phyloP scores from a whole-genome alignment of 768 basidiomycete genomes.

The Galerina marginata region DNA sequence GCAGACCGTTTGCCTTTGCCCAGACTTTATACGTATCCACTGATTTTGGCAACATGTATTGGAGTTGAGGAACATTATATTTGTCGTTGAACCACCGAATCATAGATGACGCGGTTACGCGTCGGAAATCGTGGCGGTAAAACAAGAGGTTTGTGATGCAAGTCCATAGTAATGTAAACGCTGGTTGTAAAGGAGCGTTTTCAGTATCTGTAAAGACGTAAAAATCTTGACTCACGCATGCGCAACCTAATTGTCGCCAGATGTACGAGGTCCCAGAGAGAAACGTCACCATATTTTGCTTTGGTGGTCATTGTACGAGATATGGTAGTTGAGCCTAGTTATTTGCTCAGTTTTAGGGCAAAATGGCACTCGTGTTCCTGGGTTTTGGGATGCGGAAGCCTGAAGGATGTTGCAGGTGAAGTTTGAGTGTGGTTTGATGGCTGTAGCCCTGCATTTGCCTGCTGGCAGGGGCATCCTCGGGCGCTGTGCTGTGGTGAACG shows the following conservation, averaged over 20 bases:
- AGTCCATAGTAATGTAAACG: not conserved
- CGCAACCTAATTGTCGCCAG: not conserved
- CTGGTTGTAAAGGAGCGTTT: not conserved
- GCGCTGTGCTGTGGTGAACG: too few species aligned
- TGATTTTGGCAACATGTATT: not conserved
- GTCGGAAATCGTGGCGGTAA: not conserved
- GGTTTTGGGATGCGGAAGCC: too few species aligned
- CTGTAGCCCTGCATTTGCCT: too few species aligned
- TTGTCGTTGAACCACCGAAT: constrained; percentile 3
- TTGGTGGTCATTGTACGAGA: not conserved
- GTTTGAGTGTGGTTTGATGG: too few species aligned
- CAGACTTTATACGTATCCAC: constrained; percentile 2
- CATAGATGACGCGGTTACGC: not conserved
- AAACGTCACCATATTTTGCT: not conserved
- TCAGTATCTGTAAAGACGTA: not conserved
- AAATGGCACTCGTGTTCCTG: too few species aligned
- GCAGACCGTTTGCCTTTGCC: not conserved
- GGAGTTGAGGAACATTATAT: not conserved
- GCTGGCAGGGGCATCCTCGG: too few species aligned
- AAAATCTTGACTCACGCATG: not conserved
- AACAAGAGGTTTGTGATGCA: not conserved
- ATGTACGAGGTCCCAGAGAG: not conserved
- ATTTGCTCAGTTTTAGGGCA: too few species aligned
- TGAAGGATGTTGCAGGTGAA: too few species aligned
- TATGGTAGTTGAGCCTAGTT: too few species aligned